phyloP scores from a whole-genome alignment of 179 eudicot species.

The Monotropa hypopitys region DNA sequence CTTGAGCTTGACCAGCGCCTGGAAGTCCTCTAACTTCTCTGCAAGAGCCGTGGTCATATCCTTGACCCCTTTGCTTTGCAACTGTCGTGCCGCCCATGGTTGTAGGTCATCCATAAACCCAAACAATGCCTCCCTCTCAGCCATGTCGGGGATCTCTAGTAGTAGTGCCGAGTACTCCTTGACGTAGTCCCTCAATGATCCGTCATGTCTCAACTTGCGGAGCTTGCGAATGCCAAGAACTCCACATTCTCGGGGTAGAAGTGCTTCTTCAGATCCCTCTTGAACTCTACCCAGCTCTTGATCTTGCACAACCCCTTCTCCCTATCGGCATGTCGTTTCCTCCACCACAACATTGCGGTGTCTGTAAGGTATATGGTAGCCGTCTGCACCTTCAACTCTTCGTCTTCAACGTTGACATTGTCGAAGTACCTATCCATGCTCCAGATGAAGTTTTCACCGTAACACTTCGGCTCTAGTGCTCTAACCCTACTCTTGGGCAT shows the following conservation, averaged over 20 bases:
- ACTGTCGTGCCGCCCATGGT: background rate
- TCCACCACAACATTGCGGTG: background rate
- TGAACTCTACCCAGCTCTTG: background rate
- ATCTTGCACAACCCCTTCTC: background rate
- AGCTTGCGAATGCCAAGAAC: no score
- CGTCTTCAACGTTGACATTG: background rate
- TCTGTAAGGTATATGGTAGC: background rate
- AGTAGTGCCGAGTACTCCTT: background rate
- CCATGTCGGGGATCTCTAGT: background rate
- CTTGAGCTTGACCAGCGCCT: background rate
- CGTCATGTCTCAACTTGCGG: background rate
- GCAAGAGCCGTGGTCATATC: background rate
- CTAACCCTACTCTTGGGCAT: no score
- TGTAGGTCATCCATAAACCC: background rate
- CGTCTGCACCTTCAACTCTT: background rate
- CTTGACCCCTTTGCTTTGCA: background rate
- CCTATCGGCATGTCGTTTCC: background rate
- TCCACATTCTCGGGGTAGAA: background rate
- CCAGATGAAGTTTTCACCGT: background rate
- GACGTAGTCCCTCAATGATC: background rate
- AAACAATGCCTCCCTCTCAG: background rate
- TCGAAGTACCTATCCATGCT: background rate
- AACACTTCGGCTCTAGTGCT: background rate
- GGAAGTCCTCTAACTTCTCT: background rate
- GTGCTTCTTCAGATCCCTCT: background rate